These are phyloP conservation scores for Flaveria brownii DNA, from an alignment of 129 eudicot species.

Conservation along the genomic window DNA sequence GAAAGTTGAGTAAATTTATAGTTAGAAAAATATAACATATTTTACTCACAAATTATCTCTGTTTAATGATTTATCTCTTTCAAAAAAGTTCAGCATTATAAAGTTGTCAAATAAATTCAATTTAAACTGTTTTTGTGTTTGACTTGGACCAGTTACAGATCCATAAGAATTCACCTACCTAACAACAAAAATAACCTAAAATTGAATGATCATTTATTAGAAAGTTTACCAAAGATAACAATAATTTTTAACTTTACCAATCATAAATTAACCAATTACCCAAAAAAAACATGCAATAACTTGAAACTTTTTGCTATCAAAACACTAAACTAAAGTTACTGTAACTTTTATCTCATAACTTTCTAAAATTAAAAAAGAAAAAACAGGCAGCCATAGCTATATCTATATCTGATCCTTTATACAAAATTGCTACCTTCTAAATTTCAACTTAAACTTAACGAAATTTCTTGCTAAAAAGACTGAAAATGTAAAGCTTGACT, in stretches of 20 bases:
- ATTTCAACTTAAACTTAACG: neutral
- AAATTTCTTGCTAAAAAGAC: slow-evolving; percentile 19
- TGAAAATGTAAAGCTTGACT: slow-evolving; percentile 4
- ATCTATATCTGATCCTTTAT: slow-evolving; percentile 3
- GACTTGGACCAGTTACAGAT: neutral
- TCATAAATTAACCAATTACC: neutral
- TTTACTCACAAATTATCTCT: too few relatives aligned
- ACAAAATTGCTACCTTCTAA: slow-evolving; percentile 35
- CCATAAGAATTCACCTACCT: neutral
- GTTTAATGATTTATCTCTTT: too few relatives aligned
- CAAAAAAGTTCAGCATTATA: too few relatives aligned
- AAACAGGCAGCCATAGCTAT: slow-evolving; percentile 31
- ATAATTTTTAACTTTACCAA: neutral
- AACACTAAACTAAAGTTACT: neutral
- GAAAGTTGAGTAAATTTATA: too few relatives aligned
- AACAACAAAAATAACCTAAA: slow-evolving; percentile 1
- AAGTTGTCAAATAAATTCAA: too few relatives aligned
- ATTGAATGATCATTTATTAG: neutral
- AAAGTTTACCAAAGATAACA: neutral
- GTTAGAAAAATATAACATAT: too few relatives aligned
- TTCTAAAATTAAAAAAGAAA: neutral
- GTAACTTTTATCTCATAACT: neutral
- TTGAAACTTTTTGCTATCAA: neutral
- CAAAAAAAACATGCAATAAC: too few relatives aligned
- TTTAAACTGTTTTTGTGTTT: neutral